phyloP scores from a whole-genome alignment of 169 alveolate species.

The Plasmodium cynomolgi region DNA sequence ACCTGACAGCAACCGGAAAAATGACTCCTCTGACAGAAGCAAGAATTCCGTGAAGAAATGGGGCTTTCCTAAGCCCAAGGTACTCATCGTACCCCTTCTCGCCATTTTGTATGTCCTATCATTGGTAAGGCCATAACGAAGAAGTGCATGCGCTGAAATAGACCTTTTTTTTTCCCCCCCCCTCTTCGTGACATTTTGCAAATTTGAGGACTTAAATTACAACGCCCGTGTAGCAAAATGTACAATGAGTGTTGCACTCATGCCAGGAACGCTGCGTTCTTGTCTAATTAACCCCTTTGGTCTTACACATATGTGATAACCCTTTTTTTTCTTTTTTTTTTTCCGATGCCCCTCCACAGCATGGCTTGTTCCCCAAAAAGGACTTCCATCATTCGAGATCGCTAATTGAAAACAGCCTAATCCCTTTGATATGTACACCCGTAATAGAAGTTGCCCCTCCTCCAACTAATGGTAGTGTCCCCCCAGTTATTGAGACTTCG shows the following conservation, averaged over 20 bases:
- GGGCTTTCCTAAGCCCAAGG: not conserved
- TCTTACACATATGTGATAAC: not conserved
- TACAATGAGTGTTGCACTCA: not conserved
- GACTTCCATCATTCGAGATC: not conserved
- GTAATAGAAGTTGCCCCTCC: not conserved
- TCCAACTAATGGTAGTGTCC: not conserved
- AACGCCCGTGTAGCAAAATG: not conserved
- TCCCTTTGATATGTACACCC: not conserved
- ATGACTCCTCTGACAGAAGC: not conserved
- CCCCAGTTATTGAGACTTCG: not conserved
- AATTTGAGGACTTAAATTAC: not conserved
- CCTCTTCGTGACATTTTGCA: not conserved
- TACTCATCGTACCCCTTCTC: not conserved
- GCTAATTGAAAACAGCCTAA: not conserved
- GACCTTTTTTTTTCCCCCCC: not conserved
- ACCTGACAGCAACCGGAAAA: not conserved
- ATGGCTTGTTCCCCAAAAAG: not conserved
- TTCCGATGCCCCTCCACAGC: not conserved
- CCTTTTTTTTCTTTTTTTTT: not conserved
- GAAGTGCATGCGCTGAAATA: not conserved
- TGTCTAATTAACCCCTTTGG: not conserved
- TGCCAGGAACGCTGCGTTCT: not conserved
- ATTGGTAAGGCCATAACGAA: not conserved
- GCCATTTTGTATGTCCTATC: not conserved
- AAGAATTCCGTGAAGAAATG: not conserved